phyloP scores from a whole-genome alignment of 352 stramenopile species.

The Phytopythium helicoides region DNA sequence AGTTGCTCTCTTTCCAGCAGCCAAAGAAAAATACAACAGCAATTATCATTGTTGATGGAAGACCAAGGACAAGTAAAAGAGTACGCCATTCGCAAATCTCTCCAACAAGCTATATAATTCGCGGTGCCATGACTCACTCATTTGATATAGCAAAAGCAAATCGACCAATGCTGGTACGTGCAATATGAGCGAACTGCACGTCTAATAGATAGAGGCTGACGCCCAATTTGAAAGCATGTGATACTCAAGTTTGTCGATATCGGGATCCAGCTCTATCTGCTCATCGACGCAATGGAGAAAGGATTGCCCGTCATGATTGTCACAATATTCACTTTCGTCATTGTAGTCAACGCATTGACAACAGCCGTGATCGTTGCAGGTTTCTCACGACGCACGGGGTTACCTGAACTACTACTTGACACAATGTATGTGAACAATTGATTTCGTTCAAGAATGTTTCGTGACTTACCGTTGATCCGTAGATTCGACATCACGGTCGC shows the following conservation, averaged over 20 bases:
- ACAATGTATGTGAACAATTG: slow-evolving; percentile 15
- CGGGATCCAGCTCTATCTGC: slow-evolving; percentile 2
- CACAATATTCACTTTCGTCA: neutral
- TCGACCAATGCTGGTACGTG: too few species aligned
- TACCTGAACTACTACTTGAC: slow-evolving; percentile 18
- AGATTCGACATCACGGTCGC: slow-evolving; percentile 35
- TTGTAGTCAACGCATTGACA: neutral
- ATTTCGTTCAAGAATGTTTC: too few species aligned
- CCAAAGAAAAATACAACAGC: neutral
- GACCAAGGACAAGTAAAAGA: too few species aligned
- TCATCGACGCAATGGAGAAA: slow-evolving; percentile 14
- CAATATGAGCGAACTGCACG: too few species aligned
- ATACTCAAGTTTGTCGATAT: slow-evolving; percentile 3
- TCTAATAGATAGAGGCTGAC: neutral
- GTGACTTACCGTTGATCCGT: too few species aligned
- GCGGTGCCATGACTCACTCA: too few species aligned
- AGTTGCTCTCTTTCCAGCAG: too few species aligned
- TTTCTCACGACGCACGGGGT: slow-evolving; percentile 6
- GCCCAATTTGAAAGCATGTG: neutral
- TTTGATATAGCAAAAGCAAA: too few species aligned
- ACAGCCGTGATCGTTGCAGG: neutral
- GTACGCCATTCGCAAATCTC: too few species aligned
- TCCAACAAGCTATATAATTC: too few species aligned
- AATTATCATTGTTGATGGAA: too few species aligned
- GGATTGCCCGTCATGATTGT: too few species aligned